Conservation (phyloP, 208 protist genomes). For the Leptomonas pyrrhocoris region DNA sequence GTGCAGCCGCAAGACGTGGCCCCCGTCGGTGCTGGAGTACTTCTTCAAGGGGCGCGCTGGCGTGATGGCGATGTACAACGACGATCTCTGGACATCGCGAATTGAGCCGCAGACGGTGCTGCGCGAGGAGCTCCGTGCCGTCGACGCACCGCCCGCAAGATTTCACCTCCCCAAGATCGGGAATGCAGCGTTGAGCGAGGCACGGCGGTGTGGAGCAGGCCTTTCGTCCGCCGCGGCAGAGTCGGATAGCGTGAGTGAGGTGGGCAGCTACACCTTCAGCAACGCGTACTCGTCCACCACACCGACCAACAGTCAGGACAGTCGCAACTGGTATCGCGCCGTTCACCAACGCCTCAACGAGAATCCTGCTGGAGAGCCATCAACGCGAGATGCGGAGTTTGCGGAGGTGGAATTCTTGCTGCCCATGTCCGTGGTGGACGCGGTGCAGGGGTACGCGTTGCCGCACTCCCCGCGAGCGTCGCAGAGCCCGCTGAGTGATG, state of each 20-base stretch:
- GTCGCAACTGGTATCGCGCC: not conserved
- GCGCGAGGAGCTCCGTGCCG: slow-evolving; percentile 1
- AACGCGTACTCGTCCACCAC: not conserved
- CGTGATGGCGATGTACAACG: slow-evolving; percentile 10
- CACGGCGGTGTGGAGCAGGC: no score
- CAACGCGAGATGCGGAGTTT: not conserved
- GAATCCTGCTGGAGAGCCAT: not conserved
- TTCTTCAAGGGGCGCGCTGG: not conserved
- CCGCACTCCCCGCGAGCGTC: not conserved
- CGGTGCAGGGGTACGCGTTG: not conserved
- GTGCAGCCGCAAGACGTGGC: slow-evolving; percentile 15
- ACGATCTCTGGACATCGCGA: slow-evolving; percentile 9
- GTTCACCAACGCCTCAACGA: not conserved
- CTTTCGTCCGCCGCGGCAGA: not conserved
- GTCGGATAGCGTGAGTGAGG: slow-evolving; percentile 1
- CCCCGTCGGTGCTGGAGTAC: slow-evolving; percentile 3
- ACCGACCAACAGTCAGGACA: not conserved
- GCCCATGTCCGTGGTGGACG: not conserved
- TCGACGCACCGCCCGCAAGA: not conserved
- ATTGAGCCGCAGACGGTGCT: slow-evolving; percentile 17
- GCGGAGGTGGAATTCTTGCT: slow-evolving; percentile 7
- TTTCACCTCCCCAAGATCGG: not conserved
- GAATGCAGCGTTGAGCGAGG: no score
- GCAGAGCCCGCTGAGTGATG: not conserved
- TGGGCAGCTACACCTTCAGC: not conserved